These are phyloP conservation scores for Debaryomyces hansenii DNA, from an alignment of 805 yeast species.

Conservation along the genomic window DNA sequence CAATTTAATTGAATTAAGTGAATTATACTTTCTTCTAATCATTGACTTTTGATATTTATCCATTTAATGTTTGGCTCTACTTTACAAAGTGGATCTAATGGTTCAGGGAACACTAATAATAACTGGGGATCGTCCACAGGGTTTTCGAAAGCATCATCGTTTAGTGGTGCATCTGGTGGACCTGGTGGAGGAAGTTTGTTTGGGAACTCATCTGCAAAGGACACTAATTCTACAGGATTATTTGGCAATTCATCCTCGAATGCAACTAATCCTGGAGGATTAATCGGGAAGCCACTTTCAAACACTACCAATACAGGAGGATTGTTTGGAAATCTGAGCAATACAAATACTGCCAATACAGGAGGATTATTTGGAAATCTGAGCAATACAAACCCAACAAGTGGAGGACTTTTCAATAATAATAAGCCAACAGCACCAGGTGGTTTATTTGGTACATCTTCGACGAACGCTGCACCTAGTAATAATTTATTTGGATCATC, in stretches of 20 bases:
- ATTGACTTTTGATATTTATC: neutral
- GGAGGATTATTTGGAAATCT: slow-evolving; percentile 25
- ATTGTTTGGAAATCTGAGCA: slow-evolving; percentile 21
- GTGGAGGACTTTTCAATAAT: slow-evolving; percentile 4
- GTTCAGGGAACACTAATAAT: slow-evolving; percentile 5
- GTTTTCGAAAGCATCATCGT: slow-evolving; percentile 20
- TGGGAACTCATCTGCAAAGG: slow-evolving; percentile 8
- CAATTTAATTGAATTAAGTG: no score
- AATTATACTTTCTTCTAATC: no score
- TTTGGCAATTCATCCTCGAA: slow-evolving; percentile 15
- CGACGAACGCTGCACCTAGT: slow-evolving; percentile 10
- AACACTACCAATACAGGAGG: slow-evolving; percentile 10
- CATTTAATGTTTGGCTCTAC: neutral
- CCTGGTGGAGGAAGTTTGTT: slow-evolving; percentile 10
- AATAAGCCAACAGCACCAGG: slow-evolving; percentile 4
- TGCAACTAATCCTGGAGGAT: slow-evolving; percentile 4
- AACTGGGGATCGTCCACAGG: slow-evolving; percentile 22
- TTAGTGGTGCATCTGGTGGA: slow-evolving; percentile 11
- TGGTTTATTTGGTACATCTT: slow-evolving; percentile 21
- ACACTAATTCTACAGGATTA: slow-evolving; percentile 7
- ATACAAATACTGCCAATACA: neutral
- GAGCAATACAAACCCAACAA: slow-evolving; percentile 3
- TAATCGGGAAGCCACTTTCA: slow-evolving; percentile 16
- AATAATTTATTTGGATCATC: neutral
- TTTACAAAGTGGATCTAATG: neutral